A percentile compares a stretch with the other conserved stretches of the same genome.
phyloP scores from a whole-genome alignment of 164 flowering plant genomes.

The Sextonia rubra region DNA sequence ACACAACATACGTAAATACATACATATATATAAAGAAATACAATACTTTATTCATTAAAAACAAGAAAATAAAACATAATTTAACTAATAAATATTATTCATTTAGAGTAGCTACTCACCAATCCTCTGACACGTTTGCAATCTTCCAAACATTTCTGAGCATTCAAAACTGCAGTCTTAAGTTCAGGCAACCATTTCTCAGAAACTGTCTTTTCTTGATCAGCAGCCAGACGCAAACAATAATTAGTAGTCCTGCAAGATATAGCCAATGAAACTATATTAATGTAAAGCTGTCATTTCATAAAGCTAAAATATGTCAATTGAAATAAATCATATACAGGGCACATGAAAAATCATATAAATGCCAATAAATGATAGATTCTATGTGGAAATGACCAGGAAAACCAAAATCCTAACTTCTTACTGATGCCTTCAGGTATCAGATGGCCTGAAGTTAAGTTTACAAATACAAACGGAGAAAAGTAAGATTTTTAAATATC shows the following conservation, averaged over 20 bases:
- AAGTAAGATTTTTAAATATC: background rate
- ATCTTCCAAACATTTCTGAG: constrained; percentile 77
- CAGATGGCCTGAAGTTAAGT: background rate
- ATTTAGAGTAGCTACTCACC: constrained; percentile 46
- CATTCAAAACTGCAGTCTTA: constrained; percentile 52
- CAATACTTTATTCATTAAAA: no score
- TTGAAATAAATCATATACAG: background rate
- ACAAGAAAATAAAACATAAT: background rate
- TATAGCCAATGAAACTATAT: background rate
- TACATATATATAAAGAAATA: no score
- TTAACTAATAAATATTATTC: background rate
- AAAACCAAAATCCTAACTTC: background rate
- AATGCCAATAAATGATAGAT: background rate
- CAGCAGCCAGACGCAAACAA: constrained; percentile 75
- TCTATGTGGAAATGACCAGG: background rate
- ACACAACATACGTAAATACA: no score
- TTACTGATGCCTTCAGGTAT: background rate
- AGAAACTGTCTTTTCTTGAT: constrained; percentile 70
- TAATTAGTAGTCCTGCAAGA: constrained; percentile 75
- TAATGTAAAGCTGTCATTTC: background rate
- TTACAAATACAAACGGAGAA: background rate
- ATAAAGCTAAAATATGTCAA: background rate
- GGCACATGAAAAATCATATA: constrained; percentile 1
- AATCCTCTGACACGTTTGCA: constrained; percentile 81
- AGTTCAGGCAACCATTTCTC: constrained; percentile 93